phyloP scores from a whole-genome alignment of 2,329 filamentous ascomycete genomes.

The Cladosporium sp. region DNA sequence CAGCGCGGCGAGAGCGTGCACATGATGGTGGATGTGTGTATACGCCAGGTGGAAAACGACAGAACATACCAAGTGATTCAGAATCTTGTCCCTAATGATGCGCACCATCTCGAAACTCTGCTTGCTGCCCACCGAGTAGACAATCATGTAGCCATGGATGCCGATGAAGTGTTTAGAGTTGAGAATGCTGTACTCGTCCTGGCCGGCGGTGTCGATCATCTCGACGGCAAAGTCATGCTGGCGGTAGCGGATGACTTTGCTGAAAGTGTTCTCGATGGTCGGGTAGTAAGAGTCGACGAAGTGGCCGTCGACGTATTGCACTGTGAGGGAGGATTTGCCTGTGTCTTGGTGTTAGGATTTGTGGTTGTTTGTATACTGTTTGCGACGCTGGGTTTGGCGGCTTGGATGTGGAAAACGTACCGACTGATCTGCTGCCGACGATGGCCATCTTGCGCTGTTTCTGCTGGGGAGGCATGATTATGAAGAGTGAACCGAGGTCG shows the following conservation, averaged over 20 bases:
- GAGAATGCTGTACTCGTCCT: constrained; percentile 98
- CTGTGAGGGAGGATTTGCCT: constrained; percentile 97
- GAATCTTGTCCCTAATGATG: constrained; percentile 93
- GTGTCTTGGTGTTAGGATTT: constrained; percentile 16
- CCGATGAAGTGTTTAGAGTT: constrained; percentile 99
- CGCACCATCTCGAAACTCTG: constrained; percentile 97
- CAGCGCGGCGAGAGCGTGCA: neutral
- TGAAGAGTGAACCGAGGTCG: neutral
- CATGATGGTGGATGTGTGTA: neutral
- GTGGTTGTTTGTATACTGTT: constrained; percentile 5
- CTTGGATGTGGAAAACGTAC: constrained; percentile 46
- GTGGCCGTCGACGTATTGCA: constrained; percentile 94
- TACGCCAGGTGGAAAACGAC: too few relatives aligned
- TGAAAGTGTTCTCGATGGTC: constrained; percentile 98
- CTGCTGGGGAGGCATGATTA: constrained; percentile 47
- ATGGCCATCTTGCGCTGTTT: constrained; percentile 96
- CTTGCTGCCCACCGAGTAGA: constrained; percentile 92
- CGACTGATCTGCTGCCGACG: constrained; percentile 88
- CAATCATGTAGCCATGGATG: constrained; percentile 97
- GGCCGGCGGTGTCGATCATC: constrained; percentile 93
- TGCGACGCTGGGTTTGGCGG: neutral
- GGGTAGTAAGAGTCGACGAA: constrained; percentile 99
- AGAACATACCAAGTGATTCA: constrained; percentile 80
- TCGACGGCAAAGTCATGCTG: constrained; percentile 91
- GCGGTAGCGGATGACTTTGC: constrained; percentile 88